Base-by-base conservation (phyloP, 805 yeast species). In the Saturnispora zaruensis region DNA sequence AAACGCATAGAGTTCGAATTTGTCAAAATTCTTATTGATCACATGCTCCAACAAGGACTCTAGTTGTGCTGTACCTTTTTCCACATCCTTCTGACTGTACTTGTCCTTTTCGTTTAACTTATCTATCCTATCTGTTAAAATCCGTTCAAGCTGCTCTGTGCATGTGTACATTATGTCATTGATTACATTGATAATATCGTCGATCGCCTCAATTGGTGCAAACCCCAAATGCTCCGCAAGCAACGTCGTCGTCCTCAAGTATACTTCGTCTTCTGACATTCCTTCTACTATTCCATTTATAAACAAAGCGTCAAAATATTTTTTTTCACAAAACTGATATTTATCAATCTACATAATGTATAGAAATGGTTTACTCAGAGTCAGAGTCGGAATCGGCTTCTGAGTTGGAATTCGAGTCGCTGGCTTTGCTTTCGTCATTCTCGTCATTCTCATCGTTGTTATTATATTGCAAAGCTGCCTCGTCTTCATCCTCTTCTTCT, bases 151-250 rank as follows among this genome's bases (percentile, higher is more conserved):
- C 1, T 87, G 95, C 44, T 77, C 78, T 0, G 90, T 82, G 60
- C 96, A 85, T 57, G 83, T 81, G 66, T 85, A 84, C 81, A 88
- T 76, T 25, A 87, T 78, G 46, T 81, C 88, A 60, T 89, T 89
- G 23, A 87, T 93, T 1, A 88, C 86, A 64, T 89, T 88, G 57
- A 89, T 87, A 11, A 90, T 82, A 59, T 87, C 96, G 58, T 90
- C 97, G 5, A 90, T 75, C 13, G 89, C 68, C 0, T 90, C 78
- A 8, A 88, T 75, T 0, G 96, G 96, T 6, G 93, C 85, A 59
- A 77, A 87, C 33, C 87, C 96, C 33, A 90, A 68, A 62, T 89
- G 96, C 66, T 89, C 96, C 1, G 96, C 85, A 46, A 90, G 71
- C 16, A 88, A 57, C 41, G 76, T 72, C 7, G 77, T 74, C 1